Evolutionary conservation across 768 basidiomycete species (phyloP), one percentile per base, ranked within the genome.

Genomic region (Leccinum rimulosum): DNA sequence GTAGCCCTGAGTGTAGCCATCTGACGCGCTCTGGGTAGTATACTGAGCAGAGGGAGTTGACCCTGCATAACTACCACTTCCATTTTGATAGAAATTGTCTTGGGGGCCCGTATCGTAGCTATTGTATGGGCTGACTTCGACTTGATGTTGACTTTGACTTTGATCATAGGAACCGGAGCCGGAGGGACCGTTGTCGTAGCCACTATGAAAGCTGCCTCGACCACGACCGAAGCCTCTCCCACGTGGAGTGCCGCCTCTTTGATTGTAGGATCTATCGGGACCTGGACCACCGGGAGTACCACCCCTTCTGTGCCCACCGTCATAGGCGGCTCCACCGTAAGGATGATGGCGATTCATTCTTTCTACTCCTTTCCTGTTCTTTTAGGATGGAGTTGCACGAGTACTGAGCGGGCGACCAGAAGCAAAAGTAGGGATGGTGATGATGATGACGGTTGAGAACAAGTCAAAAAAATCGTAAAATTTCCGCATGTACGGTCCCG

Each of bases 291-390:
- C 76, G 45, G 84, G 82, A 60, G 83, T 79, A 58, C 86, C 88
- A 51, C 88, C 88, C 70, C 89, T 84, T 68, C 79, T 75, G 57
- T 84, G 80, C 50, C 77, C 74, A 56, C 77, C 76, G 61, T 90
- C 90, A 79, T 84, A 87, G 69, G 77, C 76, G 31, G 31, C 31
- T 64, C 80, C 81, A 66, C 84, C 83, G 76, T 94, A 94, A 27
- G 92, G 92, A 83, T 93, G 90, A 76, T 93, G 91, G 70, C 91
- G 89, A 76, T 92, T 91, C 91, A 94, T 93, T 56, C 57, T 40
- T 52, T 55, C 27, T 52, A 64, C 50, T 64, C 54, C 43, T 58
- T 65, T 65, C 61, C 60, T 59, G 54, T 60, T 68, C 73, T 70
- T 70, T 59, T 45, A 68, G 59, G 67, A 54, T 60, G 62, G 52